These are phyloP conservation scores for Candida taoyuanica DNA, from an alignment of 805 yeast genomes.

Conservation along the genomic window DNA sequence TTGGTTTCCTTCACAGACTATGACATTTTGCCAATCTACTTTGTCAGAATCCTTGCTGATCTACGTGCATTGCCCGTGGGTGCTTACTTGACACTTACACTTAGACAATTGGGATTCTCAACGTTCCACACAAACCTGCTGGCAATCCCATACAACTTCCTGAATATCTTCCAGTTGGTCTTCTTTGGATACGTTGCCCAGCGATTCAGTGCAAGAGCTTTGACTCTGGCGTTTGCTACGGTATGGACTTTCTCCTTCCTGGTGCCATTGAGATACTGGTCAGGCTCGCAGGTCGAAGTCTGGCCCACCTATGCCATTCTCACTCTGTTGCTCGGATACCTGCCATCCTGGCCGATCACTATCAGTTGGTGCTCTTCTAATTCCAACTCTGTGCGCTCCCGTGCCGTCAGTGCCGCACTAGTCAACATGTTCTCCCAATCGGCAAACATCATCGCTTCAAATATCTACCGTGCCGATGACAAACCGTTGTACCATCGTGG, in stretches of 20 bases:
- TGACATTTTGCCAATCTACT: constrained; percentile 52
- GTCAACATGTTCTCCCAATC: constrained; percentile 63
- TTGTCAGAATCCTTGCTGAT: constrained; percentile 40
- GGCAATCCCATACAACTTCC: constrained; percentile 44
- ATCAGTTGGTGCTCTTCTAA: constrained; percentile 61
- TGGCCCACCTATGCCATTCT: constrained; percentile 42
- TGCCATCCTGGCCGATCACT: constrained; percentile 50
- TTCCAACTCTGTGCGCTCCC: constrained; percentile 55
- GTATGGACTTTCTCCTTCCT: constrained; percentile 36
- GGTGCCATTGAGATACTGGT: constrained; percentile 35
- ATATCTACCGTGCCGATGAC: constrained; percentile 55
- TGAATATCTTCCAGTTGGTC: constrained; percentile 35
- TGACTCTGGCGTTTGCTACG: constrained; percentile 27
- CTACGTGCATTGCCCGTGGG: constrained; percentile 35
- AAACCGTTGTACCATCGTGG: constrained; percentile 58
- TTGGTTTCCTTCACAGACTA: constrained; percentile 41
- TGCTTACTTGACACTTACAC: constrained; percentile 44
- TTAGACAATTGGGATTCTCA: constrained; percentile 46
- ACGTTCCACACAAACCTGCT: constrained; percentile 49
- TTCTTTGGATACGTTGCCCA: constrained; percentile 36
- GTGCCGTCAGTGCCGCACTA: constrained; percentile 62
- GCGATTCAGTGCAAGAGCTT: constrained; percentile 29
- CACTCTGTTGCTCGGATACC: constrained; percentile 35
- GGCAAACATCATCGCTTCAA: constrained; percentile 48
- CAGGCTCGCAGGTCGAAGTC: constrained; percentile 32